Evolutionary conservation across 176 grass and related monocot species (phyloP), one percentile per base, ranked within the genome.

Genomic region (Oryza officinalis): DNA sequence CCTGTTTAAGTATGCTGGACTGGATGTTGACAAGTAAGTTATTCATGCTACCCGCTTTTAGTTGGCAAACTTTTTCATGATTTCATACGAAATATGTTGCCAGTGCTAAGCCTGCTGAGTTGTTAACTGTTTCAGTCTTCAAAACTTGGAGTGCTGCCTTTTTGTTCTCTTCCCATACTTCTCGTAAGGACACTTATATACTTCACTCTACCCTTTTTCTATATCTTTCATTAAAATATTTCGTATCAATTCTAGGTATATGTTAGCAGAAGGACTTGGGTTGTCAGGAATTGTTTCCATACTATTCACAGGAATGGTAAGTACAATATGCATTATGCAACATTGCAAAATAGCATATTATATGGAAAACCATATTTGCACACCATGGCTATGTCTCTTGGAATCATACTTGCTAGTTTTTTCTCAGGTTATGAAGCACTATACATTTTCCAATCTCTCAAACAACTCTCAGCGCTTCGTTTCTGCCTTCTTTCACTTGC

Each of bases 121-220:
- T 83, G 7, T 76, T 84, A 82, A 76, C 47, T 82, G 6, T 78
- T 90, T 87, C 78, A 98, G 96, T 81, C 87, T 98, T 86, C 91
- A 98, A 75, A 96, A 98, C 76, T 94, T 98, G 93, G 96, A 98
- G 83, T 93, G 96, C 91, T 98, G 96, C 73, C 89, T 98, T 69
- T 95, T 98, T 82, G 96, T 98, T 86, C 96, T 98, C 77, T 98
- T 98, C 76, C 96, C 96, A 38, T 98, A 98, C 31, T 98, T 98
- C 75, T 98, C 96, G 96, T 98, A 96, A 98, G 96, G 38, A 32
- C 43, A 74, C 10, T 75, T 89, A 18, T 76, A 26, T 67, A 81
- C 74, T 69, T 65, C 13, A 70, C 10, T 32, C 4, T 71, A 49
- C 41, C 81, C 18, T 63, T 83, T 57, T 23, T 49, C 2, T 20